Conservation (phyloP, 2,329 filamentous ascomycete species). For the Neofusicoccum kwambonambiense region DNA sequence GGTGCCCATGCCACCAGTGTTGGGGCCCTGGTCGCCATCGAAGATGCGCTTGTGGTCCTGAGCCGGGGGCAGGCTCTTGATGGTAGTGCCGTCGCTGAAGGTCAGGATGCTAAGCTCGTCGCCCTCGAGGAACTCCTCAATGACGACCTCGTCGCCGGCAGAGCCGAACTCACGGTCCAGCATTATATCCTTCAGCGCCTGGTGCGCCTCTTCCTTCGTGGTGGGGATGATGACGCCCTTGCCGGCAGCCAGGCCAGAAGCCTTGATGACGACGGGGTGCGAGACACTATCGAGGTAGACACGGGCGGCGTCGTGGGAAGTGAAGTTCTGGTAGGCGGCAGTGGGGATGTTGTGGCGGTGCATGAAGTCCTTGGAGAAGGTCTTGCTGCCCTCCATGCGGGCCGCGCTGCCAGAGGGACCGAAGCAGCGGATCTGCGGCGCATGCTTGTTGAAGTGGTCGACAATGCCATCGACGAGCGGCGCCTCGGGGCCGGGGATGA, state of each 20-base stretch:
- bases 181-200: constrained; percentile 87
- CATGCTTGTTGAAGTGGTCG: constrained; percentile 69
- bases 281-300: constrained; percentile 60
- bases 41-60: constrained; percentile 97
- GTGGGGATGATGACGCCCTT: constrained; percentile 92
- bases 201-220: constrained; percentile 77
- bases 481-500: constrained; percentile 87
- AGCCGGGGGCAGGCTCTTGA: constrained; percentile 80
- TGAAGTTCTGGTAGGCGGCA: constrained; percentile 86
- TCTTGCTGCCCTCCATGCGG: constrained; percentile 92
- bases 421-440: constrained; percentile 68
- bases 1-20: constrained; percentile 97
- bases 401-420: constrained; percentile 83
- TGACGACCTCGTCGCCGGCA: constrained; percentile 87
- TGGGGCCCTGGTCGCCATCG: constrained; percentile 85
- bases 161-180: constrained; percentile 78
- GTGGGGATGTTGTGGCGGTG: constrained; percentile 85
- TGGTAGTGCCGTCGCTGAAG: constrained; percentile 85
- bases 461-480: constrained; percentile 91
- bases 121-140: constrained; percentile 89
- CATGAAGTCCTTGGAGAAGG: constrained; percentile 98
- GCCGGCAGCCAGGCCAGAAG: constrained; percentile 84
- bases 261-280: constrained; percentile 74
- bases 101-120: constrained; percentile 90
- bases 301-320: constrained; percentile 68